Conservation (phyloP, 2,329 filamentous ascomycete species). For the Aspergillus sp. region DNA sequence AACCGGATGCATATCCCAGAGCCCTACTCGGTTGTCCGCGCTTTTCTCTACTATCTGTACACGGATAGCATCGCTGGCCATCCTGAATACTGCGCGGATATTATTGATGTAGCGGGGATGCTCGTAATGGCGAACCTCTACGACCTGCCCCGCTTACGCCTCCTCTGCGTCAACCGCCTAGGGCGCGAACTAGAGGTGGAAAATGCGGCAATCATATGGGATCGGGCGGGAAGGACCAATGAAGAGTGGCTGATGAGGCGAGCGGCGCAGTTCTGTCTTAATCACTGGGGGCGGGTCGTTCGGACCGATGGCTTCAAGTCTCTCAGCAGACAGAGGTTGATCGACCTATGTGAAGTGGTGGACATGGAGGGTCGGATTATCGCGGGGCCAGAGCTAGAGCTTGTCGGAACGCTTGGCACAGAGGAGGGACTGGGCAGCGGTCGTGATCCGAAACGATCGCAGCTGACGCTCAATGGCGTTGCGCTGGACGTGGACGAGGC, state of each 20-base stretch:
- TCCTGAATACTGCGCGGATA: slow-evolving; percentile 60
- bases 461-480: slow-evolving; percentile 26
- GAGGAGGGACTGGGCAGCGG: slow-evolving; percentile 42
- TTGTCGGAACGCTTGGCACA: slow-evolving; percentile 55
- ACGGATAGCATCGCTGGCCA: slow-evolving; percentile 78
- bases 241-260: slow-evolving; percentile 93
- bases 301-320: slow-evolving; percentile 83
- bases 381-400: slow-evolving; percentile 77
- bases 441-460: slow-evolving; percentile 31
- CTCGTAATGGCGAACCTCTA: slow-evolving; percentile 98
- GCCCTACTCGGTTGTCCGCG: slow-evolving; percentile 88
- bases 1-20: slow-evolving; percentile 98
- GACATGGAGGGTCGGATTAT: slow-evolving; percentile 91
- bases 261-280: slow-evolving; percentile 83
- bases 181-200: slow-evolving; percentile 90
- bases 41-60: slow-evolving; percentile 95
- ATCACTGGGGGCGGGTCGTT: slow-evolving; percentile 92
- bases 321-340: slow-evolving; percentile 73
- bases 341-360: slow-evolving; percentile 90
- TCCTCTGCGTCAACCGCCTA: slow-evolving; percentile 87
- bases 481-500: slow-evolving; percentile 39
- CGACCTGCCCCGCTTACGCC: slow-evolving; percentile 88
- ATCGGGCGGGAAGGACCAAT: slow-evolving; percentile 82
- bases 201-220: slow-evolving; percentile 94
- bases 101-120: slow-evolving; percentile 87